Base-by-base conservation (phyloP, 2,329 filamentous ascomycete genomes). In the Pyrenophora seminiperda region DNA sequence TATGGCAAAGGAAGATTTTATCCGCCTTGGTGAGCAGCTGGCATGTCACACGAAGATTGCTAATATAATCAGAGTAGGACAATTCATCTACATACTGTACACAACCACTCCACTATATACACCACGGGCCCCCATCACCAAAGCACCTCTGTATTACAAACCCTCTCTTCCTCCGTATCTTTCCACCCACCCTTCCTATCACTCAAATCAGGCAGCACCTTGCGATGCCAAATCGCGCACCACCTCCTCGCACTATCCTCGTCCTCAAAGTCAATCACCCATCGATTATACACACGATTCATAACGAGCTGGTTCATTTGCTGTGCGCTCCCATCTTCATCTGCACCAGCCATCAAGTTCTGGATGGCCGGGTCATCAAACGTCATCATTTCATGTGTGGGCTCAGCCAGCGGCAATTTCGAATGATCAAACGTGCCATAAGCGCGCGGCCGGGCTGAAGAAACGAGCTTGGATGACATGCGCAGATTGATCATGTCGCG, bases 221-320 rank as follows among this genome's bases (percentile, higher is more conserved):
- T 73, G 32, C 77, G 67, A 71, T 84, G 79, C 82, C 82, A 85
- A 49, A 76, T 70, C 39, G 73, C 62, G 3, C 77, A 74, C 67
- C 83, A 83, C 53, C 78, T 70, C 45, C 75, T 77, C 15, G 83
- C 83, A 53, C 83, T 82, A 7, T 73, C 72, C 41, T 78, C 73
- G n/a, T 81, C 80, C 11, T 75, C 64, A 53, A 88, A 85, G 4
- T 79, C 77, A 17, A 87, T 59, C 11, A 87, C 72, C 73, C 83
- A 83, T 32, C 80, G 72, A 29, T 63, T 73, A 34, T 72, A 75
- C 49, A 71, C 59, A 31, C 73, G 65, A 49, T 69, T 65, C 63
- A 71, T 70, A 7, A 70, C 47, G 7, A 67, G 63, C 56, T 57
- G 61, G 29, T 57, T 67, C 38, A 66, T 42, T 34, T 55, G 41